Evolutionary conservation across 257 asterid genomes (phyloP), one percentile per base, ranked within the genome.

Genomic region (Ocimum tenuiflorum): DNA sequence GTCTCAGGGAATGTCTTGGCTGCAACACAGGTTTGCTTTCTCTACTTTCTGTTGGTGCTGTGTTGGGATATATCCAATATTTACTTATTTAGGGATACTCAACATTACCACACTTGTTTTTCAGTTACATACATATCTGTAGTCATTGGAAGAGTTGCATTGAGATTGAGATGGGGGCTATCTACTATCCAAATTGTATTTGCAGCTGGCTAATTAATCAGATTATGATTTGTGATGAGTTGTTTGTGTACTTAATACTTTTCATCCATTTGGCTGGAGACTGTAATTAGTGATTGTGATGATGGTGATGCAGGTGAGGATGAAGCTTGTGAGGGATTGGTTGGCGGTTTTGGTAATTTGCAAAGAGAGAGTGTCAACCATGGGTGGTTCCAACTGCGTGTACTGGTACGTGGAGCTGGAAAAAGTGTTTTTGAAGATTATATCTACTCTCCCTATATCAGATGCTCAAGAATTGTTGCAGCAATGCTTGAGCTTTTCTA

Each of bases 401-500:
- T n/a, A 83, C 4, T 76, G 86, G 27, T 83, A 70, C 64, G 75
- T 66, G 50, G 99, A 92, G 68, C 85, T 92, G 72, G 99, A 92
- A 73, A 89, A 89, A 50, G 79, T 86, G 33, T 89, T 92, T 63
- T 67, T 92, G 79, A 83, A 80, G 61, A 87, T 92, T 51, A 92
- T 92, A 81, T 87, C 97, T 0, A 92, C 99, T 1, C 97, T 92
- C 50, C 88, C 97, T 7, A 38, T 92, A 79, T 67, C 88, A 11
- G 96, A 84, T 47, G 81, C 94, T 0, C 94, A 86, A 62, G 82
- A 73, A 33, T 73, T 92, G 81, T 72, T 92, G 74, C 95, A 85
- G 78, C 91, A 85, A 77, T 92, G 99, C 72, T 90, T 89, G 17
- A 86, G 90, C 83, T 86, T 92, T 53, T 87, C 99, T 11, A 89